Percentiles rank a stretch among this genome's conserved stretches.
Conservation (phyloP, 1,139 yeast species). For the Suhomyces coccinellae region DNA sequence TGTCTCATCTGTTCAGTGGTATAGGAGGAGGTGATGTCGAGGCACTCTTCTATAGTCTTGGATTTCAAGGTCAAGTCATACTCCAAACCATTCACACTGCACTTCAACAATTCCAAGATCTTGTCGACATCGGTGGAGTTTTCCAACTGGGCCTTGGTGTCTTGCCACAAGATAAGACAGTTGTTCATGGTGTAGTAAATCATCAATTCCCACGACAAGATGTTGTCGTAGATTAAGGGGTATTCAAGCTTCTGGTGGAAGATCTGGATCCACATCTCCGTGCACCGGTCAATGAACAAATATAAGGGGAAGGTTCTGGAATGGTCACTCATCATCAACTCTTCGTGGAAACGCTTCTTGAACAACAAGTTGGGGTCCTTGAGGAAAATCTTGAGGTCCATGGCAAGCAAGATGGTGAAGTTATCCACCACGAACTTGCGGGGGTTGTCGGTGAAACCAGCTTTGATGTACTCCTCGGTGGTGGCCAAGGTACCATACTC, state of each 20-base stretch:
- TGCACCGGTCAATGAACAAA: conserved; percentile 37
- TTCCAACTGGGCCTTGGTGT: conserved; percentile 55
- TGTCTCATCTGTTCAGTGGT: conserved; percentile 55
- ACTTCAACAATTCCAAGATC: conserved; percentile 41
- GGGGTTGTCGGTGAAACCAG: conserved; percentile 51
- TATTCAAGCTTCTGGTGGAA: conserved; percentile 36
- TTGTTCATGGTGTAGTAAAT: conserved; percentile 57
- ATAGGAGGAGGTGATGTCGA: conserved; percentile 44
- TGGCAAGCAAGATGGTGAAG: conserved; percentile 43
- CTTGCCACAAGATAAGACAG: conserved; percentile 67
- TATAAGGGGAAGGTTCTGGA: conserved; percentile 45
- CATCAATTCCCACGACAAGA: conserved; percentile 57
- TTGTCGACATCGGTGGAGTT: conserved; percentile 49
- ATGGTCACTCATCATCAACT: conserved; percentile 51
- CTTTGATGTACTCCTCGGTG: conserved; percentile 46
- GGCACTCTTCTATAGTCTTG: conserved; percentile 44
- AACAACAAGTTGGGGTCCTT: conserved; percentile 58
- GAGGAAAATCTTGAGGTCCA: conserved; percentile 54
- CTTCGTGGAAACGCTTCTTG: conserved; percentile 60
- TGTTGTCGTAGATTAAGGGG: conserved; percentile 43
- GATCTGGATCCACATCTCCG: conserved; percentile 40
- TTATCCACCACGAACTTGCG: conserved; percentile 42
- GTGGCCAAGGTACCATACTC: conserved; percentile 49
- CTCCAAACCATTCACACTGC: conserved; percentile 35
- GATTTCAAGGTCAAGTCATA: conserved; percentile 22